phyloP scores from a whole-genome alignment of 2,329 filamentous ascomycete species.

The Fusarium albosuccineum region DNA sequence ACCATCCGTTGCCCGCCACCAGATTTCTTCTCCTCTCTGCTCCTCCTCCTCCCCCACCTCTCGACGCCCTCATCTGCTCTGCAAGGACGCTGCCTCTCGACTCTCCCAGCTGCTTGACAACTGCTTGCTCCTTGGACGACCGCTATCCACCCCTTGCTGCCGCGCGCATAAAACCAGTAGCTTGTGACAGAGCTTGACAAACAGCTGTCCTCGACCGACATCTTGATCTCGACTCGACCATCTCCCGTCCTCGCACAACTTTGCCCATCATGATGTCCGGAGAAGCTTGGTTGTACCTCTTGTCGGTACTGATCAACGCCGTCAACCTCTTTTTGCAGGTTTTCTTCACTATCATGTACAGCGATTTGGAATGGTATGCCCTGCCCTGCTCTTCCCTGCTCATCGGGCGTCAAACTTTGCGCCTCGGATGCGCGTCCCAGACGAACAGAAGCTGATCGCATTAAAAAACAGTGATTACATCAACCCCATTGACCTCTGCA shows the following conservation, averaged over 20 bases:
- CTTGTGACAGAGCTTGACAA: conserved; percentile 47
- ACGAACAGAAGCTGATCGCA: conserved; percentile 33
- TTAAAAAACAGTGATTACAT: conserved; percentile 87
- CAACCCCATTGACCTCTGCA: conserved; percentile 99
- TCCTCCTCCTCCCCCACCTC: conserved; percentile 28
- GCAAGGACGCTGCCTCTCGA: conserved; percentile 31
- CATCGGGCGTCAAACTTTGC: conserved; percentile 31
- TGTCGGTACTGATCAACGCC: conserved; percentile 98
- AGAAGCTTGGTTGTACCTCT: conserved; percentile 97
- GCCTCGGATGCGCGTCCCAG: conserved; percentile 29
- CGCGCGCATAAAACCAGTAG: conserved; percentile 32
- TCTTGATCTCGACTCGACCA: conserved; percentile 29
- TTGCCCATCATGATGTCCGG: conserved; percentile 78
- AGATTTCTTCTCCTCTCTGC: conserved; percentile 43
- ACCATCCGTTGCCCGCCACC: conserved; percentile 44
- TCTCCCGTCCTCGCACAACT: conserved; percentile 29
- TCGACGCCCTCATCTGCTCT: conserved; percentile 22
- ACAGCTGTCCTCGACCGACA: conserved; percentile 44
- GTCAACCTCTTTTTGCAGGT: conserved; percentile 99
- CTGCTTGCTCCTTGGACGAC: conserved; percentile 22
- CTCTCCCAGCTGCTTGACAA: conserved; percentile 14
- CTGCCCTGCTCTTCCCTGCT: conserved; percentile 10
- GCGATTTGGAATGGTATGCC: conserved; percentile 95
- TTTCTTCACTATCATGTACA: conserved; percentile 99
- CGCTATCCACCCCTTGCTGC: conserved; percentile 26